Evolutionary conservation across 2,329 filamentous ascomycete genomes (phyloP), one percentile per base, ranked within the genome.

Genomic region (Aquanectria penicillioides): DNA sequence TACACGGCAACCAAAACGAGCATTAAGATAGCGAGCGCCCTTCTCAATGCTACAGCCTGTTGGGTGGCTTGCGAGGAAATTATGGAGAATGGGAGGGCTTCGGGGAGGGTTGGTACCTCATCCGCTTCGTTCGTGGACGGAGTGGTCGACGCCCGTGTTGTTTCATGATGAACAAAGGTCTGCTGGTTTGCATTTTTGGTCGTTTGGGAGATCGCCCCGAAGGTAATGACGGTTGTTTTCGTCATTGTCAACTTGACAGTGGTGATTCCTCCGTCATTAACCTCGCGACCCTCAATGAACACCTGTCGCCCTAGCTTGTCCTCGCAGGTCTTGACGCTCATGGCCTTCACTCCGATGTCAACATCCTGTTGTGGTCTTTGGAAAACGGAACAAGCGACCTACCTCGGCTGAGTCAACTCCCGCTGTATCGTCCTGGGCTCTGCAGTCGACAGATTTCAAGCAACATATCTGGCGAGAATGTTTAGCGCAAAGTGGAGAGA

Each of bases 191-290:
- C 13, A 13, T 12, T 12, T 3, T 18, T 25, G 18, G 29, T 15
- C 11, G 40, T 13, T 47, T 26, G 37, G 22, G 26, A 33, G 29
- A 15, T n/a, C 9, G 20, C 18, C 4, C 20, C 28, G 17, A 49
- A 20, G 10, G 18, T 57, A 7, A 50, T 20, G 17, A 50, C 11
- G 15, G 22, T 41, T 26, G 53, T 57, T 28, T 41, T 41, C 11
- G 52, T 49, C 17, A 11, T 49, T 11, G 46, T 49, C 8, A 57
- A 8, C 28, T n/a, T 44, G 13, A 44, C 36, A 22, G 44, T 57
- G n/a, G 41, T 40, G 17, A 55, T 29, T n/a, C 18, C 41, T 12
- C 9, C 36, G 18, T 36, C 23, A n/a, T 22, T 23, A 37, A 12
- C 40, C 18, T 5, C n/a, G 10, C 13, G 11, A 20, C 17, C 29